Base-by-base conservation (phyloP, 371 early-diverging fungal species). In the Mortierella sp. region DNA sequence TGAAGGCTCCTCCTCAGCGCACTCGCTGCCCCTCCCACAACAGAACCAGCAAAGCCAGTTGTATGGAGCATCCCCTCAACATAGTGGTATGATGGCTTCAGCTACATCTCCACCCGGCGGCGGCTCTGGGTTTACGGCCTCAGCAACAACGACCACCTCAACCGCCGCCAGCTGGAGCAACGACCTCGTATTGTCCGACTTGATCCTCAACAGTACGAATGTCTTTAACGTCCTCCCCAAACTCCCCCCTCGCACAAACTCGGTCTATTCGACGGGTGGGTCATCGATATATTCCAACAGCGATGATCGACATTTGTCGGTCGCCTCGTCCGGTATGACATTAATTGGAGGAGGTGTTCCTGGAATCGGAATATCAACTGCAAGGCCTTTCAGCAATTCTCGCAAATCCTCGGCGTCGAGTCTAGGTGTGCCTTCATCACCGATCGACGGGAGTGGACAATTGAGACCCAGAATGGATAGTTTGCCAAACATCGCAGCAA, bases 121-220 rank as follows among this genome's bases (percentile, higher is more conserved):
- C 16, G 50, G 50, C 2, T 50, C 50, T 13, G 71, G 26, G 24
- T 72, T 48, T 48, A 72, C 48, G 26, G 48, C 72, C 16, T 72
- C 72, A 10, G 24, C 44, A 48, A 48, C 73, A 73, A 79, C 38
- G 31, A 79, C 86, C 7, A 78, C 77, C 0, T 85, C 85, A n/a
- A 75, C 85, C 0, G 82, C 86, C 3, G 86, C 86, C 38, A 82
- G 82, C 47, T 85, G 86, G 86, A 80, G 77, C 19, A 85, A 77
- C 42, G 86, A 85, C 57, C 58, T 79, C 10, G 86, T 85, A 2
- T 75, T 85, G 26, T 70, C 86, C 7, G 86, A 85, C 34, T 55
- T 85, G 58, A 82, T 85, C 34, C 55, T 85, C 60, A 85, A 85
- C 80, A 80, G 86, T 31, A 42, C 80, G 31, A 79, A 58, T 0